Base-by-base conservation (phyloP, 345 rosid species). In the Lepidium didymum region DNA sequence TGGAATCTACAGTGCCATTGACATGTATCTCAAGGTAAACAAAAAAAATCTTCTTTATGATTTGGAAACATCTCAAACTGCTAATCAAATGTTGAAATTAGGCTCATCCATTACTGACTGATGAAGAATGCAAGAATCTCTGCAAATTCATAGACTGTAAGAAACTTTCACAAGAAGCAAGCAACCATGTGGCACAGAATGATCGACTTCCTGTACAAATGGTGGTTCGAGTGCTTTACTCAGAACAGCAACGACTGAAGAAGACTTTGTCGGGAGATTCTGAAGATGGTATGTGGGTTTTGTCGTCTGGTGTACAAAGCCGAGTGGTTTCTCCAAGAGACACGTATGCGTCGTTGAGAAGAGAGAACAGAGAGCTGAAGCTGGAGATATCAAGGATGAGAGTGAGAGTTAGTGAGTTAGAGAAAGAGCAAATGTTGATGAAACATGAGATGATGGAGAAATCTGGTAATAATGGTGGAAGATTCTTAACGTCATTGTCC, bases 351-450 rank as follows among this genome's bases (percentile, higher is more conserved):
- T 89, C 90, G 3, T 80, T 91, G 60, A 80, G 99, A 71, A 78
- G 99, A 82, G 99, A 94, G 83, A 94, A 94, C 81, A 75, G 95
- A 36, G 99, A 94, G 70, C 83, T 94, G 73, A 94, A 87, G 77
- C 97, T 89, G 18, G 99, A 94, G 77, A 96, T 94, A 14, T 85
- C 96, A 21, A 91, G 97, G 55, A 91, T 94, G 96, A 89, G 95
- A 72, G 87, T 94, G 86, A 81, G 99, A 73, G 85, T 94, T 8
- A 87, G 95, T 3, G 97, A 91, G 76, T 70, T 94, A 13, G 99
- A 94, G 76, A 91, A 89, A 51, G 95, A 91, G 45, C 99, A 91
- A 2, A 88, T 81, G 18, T 78, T 91, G 11, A 94, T 94, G 95
- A 94, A 94, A 73, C 83, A 85, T 31, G 90, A 86, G 63, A 87